Evolutionary conservation across 1,139 yeast species (phyloP), one percentile per base, ranked within the genome.

Genomic region (Meyerozyma athensensis): DNA sequence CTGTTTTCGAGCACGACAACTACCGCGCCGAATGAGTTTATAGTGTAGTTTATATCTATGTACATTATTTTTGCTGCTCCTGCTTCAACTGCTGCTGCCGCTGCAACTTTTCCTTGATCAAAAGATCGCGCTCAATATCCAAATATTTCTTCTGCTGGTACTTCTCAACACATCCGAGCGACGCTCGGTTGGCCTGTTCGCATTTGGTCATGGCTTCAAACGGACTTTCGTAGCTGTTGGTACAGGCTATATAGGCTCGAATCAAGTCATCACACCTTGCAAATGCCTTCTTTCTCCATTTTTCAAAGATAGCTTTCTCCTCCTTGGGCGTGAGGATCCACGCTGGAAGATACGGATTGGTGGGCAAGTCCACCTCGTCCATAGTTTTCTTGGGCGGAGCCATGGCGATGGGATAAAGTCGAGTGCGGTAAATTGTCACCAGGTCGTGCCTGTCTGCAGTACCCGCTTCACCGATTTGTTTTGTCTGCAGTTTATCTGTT

Each of bases 271-370:
- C 89, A 58, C 97, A 89, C 44, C 66, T 63, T 36, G 74, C 70
- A 63, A 87, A 85, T 0, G 96, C 79, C 56, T 74, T 74, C 44
- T 72, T 78, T 59, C 87, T 84, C 79, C 94, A 81, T 50, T 87
- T 74, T 49, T 79, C 81, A 48, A 87, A 78, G 24, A 87, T 80
- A 47, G 81, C 77, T 60, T 82, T 82, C 55, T 89, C 97, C 55
- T 89, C 97, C 48, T 75, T 74, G 3, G 96, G 96, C 0, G 94
- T 79, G 30, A 89, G 68, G 49, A 86, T 76, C 97, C 97, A 89
- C 10, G 79, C 68, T 1, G 96, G 96, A 32, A 85, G 60, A 46
- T 61, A 63, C 20, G 74, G 74, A 48, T 70, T 67, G 8, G 70
- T 58, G 33, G 69, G 73, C 35, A 70, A 58, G 26, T 66, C 70